phyloP scores from a whole-genome alignment of 1,284 basidiomycete species.

The Fomitopsis betulina region DNA sequence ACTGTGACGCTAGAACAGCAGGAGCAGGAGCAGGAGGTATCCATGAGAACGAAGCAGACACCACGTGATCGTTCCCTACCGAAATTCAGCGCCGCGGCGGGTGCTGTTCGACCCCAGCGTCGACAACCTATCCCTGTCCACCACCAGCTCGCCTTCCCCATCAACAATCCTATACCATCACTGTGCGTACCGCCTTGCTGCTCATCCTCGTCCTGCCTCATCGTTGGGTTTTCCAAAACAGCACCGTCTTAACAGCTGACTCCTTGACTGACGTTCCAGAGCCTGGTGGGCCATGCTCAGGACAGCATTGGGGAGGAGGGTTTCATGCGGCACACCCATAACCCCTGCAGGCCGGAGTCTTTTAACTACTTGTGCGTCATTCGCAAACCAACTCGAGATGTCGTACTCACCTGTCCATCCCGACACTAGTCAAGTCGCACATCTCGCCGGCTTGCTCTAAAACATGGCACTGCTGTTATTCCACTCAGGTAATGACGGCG shows the following conservation, averaged over 20 bases:
- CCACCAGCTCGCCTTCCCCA: too few relatives aligned
- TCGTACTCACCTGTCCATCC: not conserved
- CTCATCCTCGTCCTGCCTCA: too few relatives aligned
- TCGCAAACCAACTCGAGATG: not conserved
- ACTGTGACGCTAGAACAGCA: too few relatives aligned
- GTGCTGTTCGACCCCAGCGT: too few relatives aligned
- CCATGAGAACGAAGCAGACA: too few relatives aligned
- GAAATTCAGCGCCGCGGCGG: not conserved
- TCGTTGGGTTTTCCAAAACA: too few relatives aligned
- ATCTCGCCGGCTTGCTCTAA: not conserved
- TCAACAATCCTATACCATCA: too few relatives aligned
- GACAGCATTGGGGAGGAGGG: slow-evolving; percentile 2
- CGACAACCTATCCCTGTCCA: too few relatives aligned
- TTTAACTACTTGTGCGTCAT: slow-evolving; percentile 1
- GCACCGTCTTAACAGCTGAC: too few relatives aligned
- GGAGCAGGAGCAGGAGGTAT: too few relatives aligned
- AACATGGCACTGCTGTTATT: slow-evolving; percentile 5
- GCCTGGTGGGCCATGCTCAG: slow-evolving; percentile 3
- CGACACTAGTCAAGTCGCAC: not conserved
- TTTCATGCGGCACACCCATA: not conserved
- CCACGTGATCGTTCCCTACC: not conserved
- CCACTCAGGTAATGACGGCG: slow-evolving; percentile 1
- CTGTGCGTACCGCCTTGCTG: too few relatives aligned
- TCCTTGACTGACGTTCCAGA: not conserved
- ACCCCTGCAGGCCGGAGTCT: not conserved